Base-by-base conservation (phyloP, 495 filamentous ascomycete species). In the Bathelium albidoporum region DNA sequence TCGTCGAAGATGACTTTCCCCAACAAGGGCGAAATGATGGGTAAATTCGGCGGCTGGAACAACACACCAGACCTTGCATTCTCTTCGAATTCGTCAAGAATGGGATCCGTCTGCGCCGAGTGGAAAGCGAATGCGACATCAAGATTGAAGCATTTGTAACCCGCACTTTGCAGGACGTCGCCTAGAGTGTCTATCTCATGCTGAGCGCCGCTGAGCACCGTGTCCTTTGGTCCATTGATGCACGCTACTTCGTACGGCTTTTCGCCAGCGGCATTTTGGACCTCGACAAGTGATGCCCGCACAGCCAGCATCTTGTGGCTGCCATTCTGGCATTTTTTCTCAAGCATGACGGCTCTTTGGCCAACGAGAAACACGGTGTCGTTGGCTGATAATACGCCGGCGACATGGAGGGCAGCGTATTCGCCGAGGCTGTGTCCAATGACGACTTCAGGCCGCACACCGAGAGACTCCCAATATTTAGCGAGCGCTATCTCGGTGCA, bases 41-140 rank as follows among this genome's bases (percentile, higher is more conserved):
- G 84, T 16, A 90, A 75, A n/a, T 73, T 74, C 7, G 86, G 85
- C 14, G 77, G 64, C 20, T 81, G 73, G 75, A 89, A 91, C n/a
- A 66, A 76, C 24, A 93, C 79, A 2, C 79, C 61, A 2, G 72
- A 73, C 49, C 16, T 55, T 1, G 85, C 85, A 43, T 85, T 68
- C 2, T 75, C 72, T 63, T 87, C 83, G 52, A 92, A 89, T 0
- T 81, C 78, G 9, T 85, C 81, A 4, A 91, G 73, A 29, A 94
- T 88, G 24, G 86, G 80, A 20, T 92, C 87, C 26, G 92, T 84
- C 68, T 93, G 90, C 0, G 83, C 78, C 2, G 89, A 89, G 72
- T 95, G 90, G 80, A 91, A 94, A 14, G 89, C 90, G 62, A 85
- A 93, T 29, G 87, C 86, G 14, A 91, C 83, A 36, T 85, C 82